These are phyloP conservation scores for Lachancea nothofagi DNA, from an alignment of 805 yeast species.

Conservation along the genomic window DNA sequence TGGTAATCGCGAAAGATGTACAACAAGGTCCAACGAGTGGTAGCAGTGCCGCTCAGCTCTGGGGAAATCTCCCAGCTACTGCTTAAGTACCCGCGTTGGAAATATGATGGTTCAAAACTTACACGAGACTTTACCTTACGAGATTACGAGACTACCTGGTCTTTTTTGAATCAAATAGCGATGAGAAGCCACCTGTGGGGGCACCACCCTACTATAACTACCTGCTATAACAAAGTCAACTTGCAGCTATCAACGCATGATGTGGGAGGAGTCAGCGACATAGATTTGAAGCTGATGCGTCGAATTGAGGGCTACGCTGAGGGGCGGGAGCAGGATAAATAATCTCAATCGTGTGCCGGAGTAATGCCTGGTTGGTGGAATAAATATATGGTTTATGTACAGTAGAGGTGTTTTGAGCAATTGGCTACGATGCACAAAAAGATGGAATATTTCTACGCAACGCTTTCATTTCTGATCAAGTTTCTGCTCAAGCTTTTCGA, in stretches of 20 bases:
- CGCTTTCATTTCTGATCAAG: slow-evolving; percentile 29
- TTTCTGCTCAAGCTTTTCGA: slow-evolving; percentile 72
- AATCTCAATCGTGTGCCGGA: not conserved
- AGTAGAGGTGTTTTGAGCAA: too few species aligned
- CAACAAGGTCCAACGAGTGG: slow-evolving; percentile 33
- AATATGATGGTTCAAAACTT: slow-evolving; percentile 19
- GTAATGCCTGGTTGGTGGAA: not conserved
- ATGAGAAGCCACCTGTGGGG: slow-evolving; percentile 50
- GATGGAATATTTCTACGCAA: too few species aligned
- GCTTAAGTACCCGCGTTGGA: slow-evolving; percentile 26
- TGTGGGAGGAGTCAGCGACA: slow-evolving; percentile 43
- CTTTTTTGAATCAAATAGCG: slow-evolving; percentile 54
- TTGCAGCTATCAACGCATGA: slow-evolving; percentile 64
- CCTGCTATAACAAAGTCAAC: slow-evolving; percentile 54
- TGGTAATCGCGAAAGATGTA: slow-evolving; percentile 27
- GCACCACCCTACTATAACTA: slow-evolving; percentile 68
- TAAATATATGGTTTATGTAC: too few species aligned
- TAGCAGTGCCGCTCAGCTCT: slow-evolving; percentile 27
- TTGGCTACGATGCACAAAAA: too few species aligned
- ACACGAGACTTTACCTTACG: slow-evolving; percentile 39
- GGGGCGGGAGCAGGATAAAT: slow-evolving; percentile 3
- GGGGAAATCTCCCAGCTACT: slow-evolving; percentile 23
- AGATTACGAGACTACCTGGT: slow-evolving; percentile 61
- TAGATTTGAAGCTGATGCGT: slow-evolving; percentile 55
- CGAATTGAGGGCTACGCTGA: slow-evolving; percentile 36